Evolutionary conservation across 2,329 filamentous ascomycete species (phyloP).

Genomic region (Plenodomus lindquistii): DNA sequence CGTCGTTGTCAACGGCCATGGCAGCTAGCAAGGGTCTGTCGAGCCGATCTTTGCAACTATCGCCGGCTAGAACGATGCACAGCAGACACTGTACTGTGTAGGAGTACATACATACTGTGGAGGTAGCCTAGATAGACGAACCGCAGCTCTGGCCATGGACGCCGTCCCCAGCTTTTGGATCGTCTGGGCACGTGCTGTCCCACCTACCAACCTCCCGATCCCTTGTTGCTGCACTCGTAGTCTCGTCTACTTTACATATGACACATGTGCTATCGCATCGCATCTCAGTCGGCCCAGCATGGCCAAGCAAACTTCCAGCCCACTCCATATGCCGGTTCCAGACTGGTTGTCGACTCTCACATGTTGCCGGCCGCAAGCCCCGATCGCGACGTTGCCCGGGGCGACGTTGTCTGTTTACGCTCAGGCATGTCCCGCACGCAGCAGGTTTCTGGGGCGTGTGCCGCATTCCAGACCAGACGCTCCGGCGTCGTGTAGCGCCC

Average conservation of each 20-base stretch:
- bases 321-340: no score
- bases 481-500: background rate
- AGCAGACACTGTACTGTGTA: background rate
- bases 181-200: constrained; percentile 5
- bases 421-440: constrained; percentile 13
- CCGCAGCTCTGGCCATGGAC: background rate
- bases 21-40: no score
- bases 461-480: constrained; percentile 17
- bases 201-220: background rate
- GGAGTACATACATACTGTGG: no score
- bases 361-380: constrained; percentile 7
- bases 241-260: no score
- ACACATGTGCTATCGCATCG: no score
- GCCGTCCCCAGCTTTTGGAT: no score
- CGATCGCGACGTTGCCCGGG: constrained; percentile 4
- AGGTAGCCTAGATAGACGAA: background rate
- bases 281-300: no score
- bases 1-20: no score
- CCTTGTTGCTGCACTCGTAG: background rate
- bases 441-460: background rate
- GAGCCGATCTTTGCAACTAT: no score
- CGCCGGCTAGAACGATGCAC: background rate
- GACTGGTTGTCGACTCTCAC: no score
- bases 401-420: constrained; percentile 14
- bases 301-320: no score